A percentile compares a stretch with the other conserved stretches of the same genome.
Evolutionary conservation across 139 green algal species (phyloP).

Genomic region (Chlorella ohadii): DNA sequence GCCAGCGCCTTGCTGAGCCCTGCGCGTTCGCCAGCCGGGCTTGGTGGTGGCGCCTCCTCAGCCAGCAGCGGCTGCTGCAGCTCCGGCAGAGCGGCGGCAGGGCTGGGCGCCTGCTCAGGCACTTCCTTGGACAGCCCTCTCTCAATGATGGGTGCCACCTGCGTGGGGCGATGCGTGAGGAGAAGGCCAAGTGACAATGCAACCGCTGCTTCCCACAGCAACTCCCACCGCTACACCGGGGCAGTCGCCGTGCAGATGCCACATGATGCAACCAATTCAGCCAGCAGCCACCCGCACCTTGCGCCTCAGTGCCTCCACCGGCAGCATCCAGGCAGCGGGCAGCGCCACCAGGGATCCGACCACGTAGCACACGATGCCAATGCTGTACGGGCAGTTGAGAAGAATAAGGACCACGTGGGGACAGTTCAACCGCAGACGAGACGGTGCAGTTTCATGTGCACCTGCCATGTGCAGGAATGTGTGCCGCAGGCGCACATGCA

Average conservation of each 20-base stretch:
- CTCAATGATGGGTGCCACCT: conserved; percentile 18
- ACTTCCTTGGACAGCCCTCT: neutral
- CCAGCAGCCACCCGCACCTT: neutral
- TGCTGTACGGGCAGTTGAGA: neutral
- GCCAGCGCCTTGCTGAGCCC: conserved; percentile 10
- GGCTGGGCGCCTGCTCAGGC: neutral
- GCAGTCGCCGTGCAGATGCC: too few relatives aligned
- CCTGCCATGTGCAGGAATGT: too few relatives aligned
- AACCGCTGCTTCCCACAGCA: too few relatives aligned
- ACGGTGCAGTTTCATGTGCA: too few relatives aligned
- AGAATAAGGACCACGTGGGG: too few relatives aligned
- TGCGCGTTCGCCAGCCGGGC: neutral
- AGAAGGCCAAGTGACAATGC: too few relatives aligned
- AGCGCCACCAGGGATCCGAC: conserved; percentile 2
- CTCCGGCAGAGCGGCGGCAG: neutral
- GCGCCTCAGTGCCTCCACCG: conserved; percentile 12
- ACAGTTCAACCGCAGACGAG: too few relatives aligned
- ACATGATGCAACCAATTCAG: too few relatives aligned
- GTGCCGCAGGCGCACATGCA: too few relatives aligned
- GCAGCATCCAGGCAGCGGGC: conserved; percentile 21
- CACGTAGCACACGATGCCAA: conserved; percentile 24
- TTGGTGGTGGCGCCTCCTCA: conserved; percentile 11
- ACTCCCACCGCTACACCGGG: too few relatives aligned
- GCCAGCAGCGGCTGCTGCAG: conserved; percentile 18
- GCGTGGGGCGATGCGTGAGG: neutral